Conservation (phyloP, 2,329 filamentous ascomycete species). For the Aspergillus alliaceus region DNA sequence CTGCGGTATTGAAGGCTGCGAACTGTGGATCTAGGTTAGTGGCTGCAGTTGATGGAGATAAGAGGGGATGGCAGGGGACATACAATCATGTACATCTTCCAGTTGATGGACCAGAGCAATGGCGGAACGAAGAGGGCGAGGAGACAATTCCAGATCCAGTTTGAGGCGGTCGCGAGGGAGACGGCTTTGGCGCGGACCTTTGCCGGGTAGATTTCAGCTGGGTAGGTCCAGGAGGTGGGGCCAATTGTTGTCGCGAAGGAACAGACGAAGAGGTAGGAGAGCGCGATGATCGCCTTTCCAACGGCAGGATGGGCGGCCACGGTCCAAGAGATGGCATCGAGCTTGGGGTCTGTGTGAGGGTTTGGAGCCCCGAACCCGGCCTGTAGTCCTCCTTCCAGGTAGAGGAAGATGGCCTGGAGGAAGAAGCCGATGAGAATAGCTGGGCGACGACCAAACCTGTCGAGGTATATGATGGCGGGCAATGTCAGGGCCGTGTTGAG, state of each 20-base stretch:
- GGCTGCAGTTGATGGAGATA: no score
- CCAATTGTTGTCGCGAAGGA: slow-evolving; percentile 27
- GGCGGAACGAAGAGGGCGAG: slow-evolving; percentile 20
- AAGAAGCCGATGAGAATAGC: slow-evolving; percentile 64
- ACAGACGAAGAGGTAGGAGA: slow-evolving; percentile 28
- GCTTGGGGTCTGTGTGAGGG: slow-evolving; percentile 1
- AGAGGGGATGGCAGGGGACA: no score
- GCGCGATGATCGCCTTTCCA: slow-evolving; percentile 26
- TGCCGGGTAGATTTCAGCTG: slow-evolving; percentile 19
- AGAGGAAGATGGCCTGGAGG: slow-evolving; percentile 54
- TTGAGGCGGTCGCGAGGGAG: slow-evolving; percentile 18
- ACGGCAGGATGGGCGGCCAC: slow-evolving; percentile 18
- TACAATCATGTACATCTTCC: slow-evolving; percentile 25
- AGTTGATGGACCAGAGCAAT: slow-evolving; percentile 20
- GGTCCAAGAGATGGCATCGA: slow-evolving; percentile 20
- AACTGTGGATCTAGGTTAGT: slow-evolving; percentile 6
- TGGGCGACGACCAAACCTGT: slow-evolving; percentile 69
- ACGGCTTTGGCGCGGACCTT: slow-evolving; percentile 22
- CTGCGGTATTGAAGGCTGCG: slow-evolving; percentile 19
- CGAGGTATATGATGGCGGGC: slow-evolving; percentile 70
- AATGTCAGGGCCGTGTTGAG: slow-evolving; percentile 78
- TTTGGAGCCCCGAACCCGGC: slow-evolving; percentile 20
- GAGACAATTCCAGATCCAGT: slow-evolving; percentile 21
- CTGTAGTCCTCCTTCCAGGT: slow-evolving; percentile 40
- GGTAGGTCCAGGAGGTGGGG: slow-evolving; percentile 21